Base-by-base conservation (phyloP, 2,329 filamentous ascomycete genomes). In the Remersonia thermophila region DNA sequence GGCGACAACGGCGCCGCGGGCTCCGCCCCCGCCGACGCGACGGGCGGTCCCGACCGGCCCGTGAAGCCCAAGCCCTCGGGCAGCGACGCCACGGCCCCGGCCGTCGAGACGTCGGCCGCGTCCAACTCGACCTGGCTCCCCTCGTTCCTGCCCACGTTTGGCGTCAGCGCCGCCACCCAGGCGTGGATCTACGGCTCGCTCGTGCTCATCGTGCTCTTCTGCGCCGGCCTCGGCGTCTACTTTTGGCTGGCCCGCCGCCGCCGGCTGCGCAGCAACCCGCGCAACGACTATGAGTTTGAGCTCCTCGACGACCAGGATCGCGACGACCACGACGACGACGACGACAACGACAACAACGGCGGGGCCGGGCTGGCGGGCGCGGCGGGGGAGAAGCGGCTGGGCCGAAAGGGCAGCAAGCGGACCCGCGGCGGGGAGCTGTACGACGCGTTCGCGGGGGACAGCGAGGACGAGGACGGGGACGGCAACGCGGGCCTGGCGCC, bases 391-490 rank as follows among this genome's bases (percentile, higher is more conserved):
- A 23, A 23, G 9, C 5, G 20, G 20, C 20, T 23, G 5, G 35
- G 15, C 1, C 14, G 15, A 47, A 50, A 62, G 13, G 63, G 66
- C 59, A 45, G 48, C 60, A 15, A 65, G 65, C 68, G 39, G 46
- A 67, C 69, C 35, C 59, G 84, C 14, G 91, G 85, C 2, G 86
- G 89, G 18, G 89, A 96, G 62, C 63, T 98, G 30, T 98, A 98
- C 56, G 91, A 98, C 65, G 91, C 91, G 4, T 98, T 98, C 67
- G 91, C 91, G 0, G 87, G 84, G 12, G 89, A 86, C 35, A 77
- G 72, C 42, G 70, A 73, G 16, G 89, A 89, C 39, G 87, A 91
- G 39, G 81, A 84, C 37, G 77, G 81, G 17, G 57, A 61, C 9
- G 59, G 56, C 13, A 62, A 67, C 27, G 32, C 25, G 36, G 39